Base-by-base conservation (phyloP, 768 basidiomycete genomes). In the Podaxis rugospora region DNA sequence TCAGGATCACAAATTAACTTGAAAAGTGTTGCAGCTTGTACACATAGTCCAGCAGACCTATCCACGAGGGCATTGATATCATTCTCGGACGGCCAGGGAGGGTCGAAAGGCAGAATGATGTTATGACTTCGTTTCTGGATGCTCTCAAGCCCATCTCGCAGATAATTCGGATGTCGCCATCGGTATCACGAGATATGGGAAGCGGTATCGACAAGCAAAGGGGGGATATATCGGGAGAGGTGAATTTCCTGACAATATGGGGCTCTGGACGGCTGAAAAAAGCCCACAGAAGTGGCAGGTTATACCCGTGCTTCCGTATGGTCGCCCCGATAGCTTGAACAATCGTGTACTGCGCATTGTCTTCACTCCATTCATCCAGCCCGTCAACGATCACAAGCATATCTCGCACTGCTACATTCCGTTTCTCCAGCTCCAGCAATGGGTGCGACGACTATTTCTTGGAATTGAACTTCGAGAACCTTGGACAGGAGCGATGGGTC, bases 241-340 rank as follows among this genome's bases (percentile, higher is more conserved):
- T 49, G 18, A 57, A 57, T 23, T 13, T 37, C 4, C 21, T 6
- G 14, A 36, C 46, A 9, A 57, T 23, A 21, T 57, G 56, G 46
- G 44, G 44, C 36, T 57, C 56, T 2, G 44, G 56, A 5, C 56
- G 47, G 32, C 47, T 49, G 47, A 57, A 57, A 35, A 57, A 49
- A 2, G 56, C 56, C 56, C 56, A 57, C 5, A 49, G 18, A 21
- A 57, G 32, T 2, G 53, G 53, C 10, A 47, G 18, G 4, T 47
- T 13, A 5, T 36, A 21, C 9, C 56, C 35, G 14, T 54, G 32
- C 14, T 46, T 21, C 7, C 27, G 27, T 23, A 36, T 36, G 25
- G 56, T 10, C 14, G 32, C 13, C 2, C 36, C 47, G 18, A 57
- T 25, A 25, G 44, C 28, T 13, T 35, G 6, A 13, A 57, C 13